Conservation (phyloP, 257 asterid species). For the Rehmannia glutinosa region DNA sequence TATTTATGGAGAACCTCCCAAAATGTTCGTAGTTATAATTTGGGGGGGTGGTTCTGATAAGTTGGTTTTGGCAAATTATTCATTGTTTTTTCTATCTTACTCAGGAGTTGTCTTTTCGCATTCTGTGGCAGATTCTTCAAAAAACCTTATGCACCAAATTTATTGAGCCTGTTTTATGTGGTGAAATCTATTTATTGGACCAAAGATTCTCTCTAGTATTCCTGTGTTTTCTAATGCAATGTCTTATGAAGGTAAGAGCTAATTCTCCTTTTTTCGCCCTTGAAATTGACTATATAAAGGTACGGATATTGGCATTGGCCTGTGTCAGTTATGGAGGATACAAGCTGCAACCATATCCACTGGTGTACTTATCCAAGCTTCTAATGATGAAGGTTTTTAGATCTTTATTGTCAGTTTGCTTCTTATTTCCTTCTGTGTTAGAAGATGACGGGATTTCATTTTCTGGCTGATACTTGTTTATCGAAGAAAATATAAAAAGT, state of each 20-base stretch:
- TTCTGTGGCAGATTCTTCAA: background rate
- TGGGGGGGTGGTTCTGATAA: background rate
- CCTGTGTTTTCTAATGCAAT: background rate
- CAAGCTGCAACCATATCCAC: conserved; percentile 85
- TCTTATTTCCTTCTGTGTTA: background rate
- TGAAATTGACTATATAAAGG: conserved; percentile 34
- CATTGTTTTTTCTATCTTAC: no score
- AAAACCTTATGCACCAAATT: conserved; percentile 5
- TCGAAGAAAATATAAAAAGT: background rate
- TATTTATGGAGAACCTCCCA: background rate
- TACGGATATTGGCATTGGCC: conserved; percentile 65
- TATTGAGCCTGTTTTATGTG: background rate
- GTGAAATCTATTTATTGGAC: conserved; percentile 1
- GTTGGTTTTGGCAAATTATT: no score
- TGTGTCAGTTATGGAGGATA: conserved; percentile 73
- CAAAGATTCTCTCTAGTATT: background rate
- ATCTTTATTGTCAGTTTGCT: background rate
- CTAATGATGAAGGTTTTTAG: conserved; percentile 76
- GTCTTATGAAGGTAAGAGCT: conserved; percentile 18
- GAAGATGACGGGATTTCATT: background rate
- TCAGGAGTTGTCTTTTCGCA: no score
- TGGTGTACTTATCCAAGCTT: conserved; percentile 63
- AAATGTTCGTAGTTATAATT: background rate
- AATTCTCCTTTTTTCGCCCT: conserved; percentile 11
- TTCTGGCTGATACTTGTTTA: background rate